A percentile compares a stretch with the other conserved stretches of the same genome.
These are phyloP conservation scores for Colletotrichum spaethianum DNA, from an alignment of 2,329 filamentous ascomycete genomes.

Conservation along the genomic window DNA sequence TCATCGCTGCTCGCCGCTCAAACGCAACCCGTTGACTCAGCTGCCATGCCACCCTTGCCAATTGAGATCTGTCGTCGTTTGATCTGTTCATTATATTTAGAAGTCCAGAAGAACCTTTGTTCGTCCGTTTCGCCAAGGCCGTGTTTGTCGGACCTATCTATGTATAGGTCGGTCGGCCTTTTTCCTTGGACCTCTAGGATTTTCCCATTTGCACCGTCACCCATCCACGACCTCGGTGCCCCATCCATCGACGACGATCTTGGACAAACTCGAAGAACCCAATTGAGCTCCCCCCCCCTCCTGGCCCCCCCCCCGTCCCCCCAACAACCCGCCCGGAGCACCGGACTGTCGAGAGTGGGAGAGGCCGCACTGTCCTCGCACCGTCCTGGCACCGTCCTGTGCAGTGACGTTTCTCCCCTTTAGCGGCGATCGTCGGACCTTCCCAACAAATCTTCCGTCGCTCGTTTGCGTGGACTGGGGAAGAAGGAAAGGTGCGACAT, in stretches of 20 bases:
- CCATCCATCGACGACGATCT: conserved; percentile 7
- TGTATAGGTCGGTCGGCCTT: too few relatives aligned
- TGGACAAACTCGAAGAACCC: background rate
- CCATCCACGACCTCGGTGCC: background rate
- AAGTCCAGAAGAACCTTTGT: conserved; percentile 14
- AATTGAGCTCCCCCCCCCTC: background rate
- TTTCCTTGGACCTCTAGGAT: too few relatives aligned
- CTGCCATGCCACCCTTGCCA: background rate
- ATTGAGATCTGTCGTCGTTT: conserved; percentile 5
- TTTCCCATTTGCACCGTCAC: background rate
- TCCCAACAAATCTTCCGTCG: conserved; percentile 39
- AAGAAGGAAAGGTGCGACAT: conserved; percentile 27
- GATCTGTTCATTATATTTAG: background rate
- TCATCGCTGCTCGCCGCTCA: background rate
- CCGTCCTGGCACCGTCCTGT: conserved; percentile 25
- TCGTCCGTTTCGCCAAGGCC: conserved; percentile 23
- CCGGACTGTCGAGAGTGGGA: conserved; percentile 10
- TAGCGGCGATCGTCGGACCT: conserved; percentile 33
- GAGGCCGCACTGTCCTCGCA: conserved; percentile 18
- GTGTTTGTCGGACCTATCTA: background rate
- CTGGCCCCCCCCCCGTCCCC: conserved; percentile 1
- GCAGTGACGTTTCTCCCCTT: conserved; percentile 24
- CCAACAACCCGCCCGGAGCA: conserved; percentile 20
- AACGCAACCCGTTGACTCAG: background rate
- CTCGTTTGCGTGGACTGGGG: background rate